Evolutionary conservation across 345 rosid species (phyloP), one percentile per base, ranked within the genome.

Genomic region (Hypericum androsaemum): DNA sequence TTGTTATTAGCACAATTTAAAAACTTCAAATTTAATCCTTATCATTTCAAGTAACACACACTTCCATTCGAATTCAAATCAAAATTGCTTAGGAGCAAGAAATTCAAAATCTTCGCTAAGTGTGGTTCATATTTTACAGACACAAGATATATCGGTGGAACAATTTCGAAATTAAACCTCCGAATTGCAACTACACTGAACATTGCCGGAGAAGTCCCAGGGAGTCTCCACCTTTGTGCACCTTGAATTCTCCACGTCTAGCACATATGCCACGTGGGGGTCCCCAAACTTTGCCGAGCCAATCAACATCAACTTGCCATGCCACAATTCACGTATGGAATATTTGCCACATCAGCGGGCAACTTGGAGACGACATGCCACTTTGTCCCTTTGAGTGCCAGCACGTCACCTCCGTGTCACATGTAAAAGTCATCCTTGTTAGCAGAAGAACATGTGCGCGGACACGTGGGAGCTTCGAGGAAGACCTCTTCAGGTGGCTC

Each of bases 121-220:
- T n/a, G n/a, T n/a, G n/a, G n/a, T n/a, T n/a, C n/a, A n/a, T n/a
- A n/a, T n/a, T n/a, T n/a, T n/a, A n/a, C n/a, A n/a, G n/a, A n/a
- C n/a, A 43, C 0, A 43, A 6, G 12, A 43, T 10, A 6, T n/a
- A 12, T 8, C 5, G 48, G 48, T 2, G 37, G 6, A n/a, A n/a
- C n/a, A n/a, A n/a, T n/a, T n/a, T n/a, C n/a, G n/a, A n/a, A n/a
- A n/a, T 59, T 59, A 88, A 28, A 84, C 57, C 61, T 82, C 92
- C 11, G 79, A n/a, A 45, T 12, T 71, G 47, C 92, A 87, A 6
- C 82, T 84, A 8, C 79, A 69, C 47, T 77, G 88, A 58, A 84
- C 85, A 43, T 70, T 79, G 5, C 96, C 96, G 0, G 64, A 41
- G 43, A 52, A 77, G 37, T 68, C 50, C 6, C 60, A 62, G 0